Conservation (phyloP, 345 rosid species). For the Linum tenue region DNA sequence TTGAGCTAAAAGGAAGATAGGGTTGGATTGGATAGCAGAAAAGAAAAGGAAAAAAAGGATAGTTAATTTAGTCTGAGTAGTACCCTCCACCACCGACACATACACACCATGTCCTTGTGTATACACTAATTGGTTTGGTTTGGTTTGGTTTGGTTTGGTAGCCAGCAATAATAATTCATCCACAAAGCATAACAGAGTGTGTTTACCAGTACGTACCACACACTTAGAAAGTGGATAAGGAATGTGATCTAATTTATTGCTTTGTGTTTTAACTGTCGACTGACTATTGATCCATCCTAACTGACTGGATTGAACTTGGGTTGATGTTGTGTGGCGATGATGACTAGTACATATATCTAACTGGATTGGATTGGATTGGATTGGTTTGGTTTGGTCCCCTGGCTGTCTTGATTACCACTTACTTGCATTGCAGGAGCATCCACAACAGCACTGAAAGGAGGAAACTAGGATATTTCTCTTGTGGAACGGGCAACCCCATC, state of each 20-base stretch:
- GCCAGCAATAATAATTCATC: background rate
- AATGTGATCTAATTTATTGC: background rate
- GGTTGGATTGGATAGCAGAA: background rate
- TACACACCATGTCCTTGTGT: background rate
- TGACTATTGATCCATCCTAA: too few relatives aligned
- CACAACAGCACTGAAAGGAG: constrained; percentile 68
- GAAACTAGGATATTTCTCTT: constrained; percentile 65
- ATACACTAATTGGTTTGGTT: too few relatives aligned
- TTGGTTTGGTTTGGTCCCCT: background rate
- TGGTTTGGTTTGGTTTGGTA: too few relatives aligned
- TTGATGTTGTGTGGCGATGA: background rate
- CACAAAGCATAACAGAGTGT: background rate
- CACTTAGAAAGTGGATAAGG: background rate
- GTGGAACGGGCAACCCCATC: constrained; percentile 79
- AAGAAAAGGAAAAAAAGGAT: background rate
- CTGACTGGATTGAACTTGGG: too few relatives aligned
- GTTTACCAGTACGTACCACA: background rate
- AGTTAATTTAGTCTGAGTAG: background rate
- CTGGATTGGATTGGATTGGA: too few relatives aligned
- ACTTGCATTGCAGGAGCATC: constrained; percentile 45
- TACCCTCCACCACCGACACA: constrained; percentile 26
- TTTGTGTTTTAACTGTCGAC: background rate
- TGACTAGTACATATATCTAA: background rate
- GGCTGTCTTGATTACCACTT: background rate
- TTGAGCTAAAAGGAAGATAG: background rate